Evolutionary conservation across 1,139 yeast species (phyloP).

Genomic region (Lodderomyces margitis): DNA sequence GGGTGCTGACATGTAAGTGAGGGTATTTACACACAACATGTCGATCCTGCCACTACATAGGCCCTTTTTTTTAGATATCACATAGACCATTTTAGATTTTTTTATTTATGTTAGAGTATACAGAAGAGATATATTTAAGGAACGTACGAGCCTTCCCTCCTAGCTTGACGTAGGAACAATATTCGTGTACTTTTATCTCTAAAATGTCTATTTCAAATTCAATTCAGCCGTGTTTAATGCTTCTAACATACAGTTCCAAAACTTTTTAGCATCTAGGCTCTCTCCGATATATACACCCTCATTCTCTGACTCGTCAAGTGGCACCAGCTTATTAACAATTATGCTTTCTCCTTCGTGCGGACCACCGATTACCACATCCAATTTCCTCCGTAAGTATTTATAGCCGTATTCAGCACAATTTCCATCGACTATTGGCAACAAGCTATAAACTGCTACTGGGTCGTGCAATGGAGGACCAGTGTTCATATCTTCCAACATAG

Average conservation of each 20-base stretch:
- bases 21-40: background rate
- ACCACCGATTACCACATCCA: conserved; percentile 29
- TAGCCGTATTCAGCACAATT: conserved; percentile 29
- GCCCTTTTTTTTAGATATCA: no score
- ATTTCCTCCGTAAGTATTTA: conserved; percentile 26
- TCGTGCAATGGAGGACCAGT: conserved; percentile 82
- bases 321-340: conserved; percentile 25
- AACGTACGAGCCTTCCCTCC: no score
- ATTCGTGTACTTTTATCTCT: no score
- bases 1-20: conserved; percentile 23
- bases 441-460: conserved; percentile 66
- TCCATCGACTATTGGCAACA: conserved; percentile 46
- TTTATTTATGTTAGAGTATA: background rate
- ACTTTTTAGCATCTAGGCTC: conserved; percentile 42
- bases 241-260: conserved; percentile 52
- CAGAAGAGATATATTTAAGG: no score
- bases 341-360: conserved; percentile 34
- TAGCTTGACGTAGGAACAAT: no score
- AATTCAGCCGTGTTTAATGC: conserved; percentile 34
- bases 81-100: background rate
- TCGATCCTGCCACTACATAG: no score
- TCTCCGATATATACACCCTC: conserved; percentile 47
- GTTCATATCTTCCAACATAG: conserved; percentile 37
- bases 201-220: conserved; percentile 3
- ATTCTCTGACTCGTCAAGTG: conserved; percentile 25